phyloP scores from a whole-genome alignment of 2,329 filamentous ascomycete species.

The Coleophoma eucalyptorum region DNA sequence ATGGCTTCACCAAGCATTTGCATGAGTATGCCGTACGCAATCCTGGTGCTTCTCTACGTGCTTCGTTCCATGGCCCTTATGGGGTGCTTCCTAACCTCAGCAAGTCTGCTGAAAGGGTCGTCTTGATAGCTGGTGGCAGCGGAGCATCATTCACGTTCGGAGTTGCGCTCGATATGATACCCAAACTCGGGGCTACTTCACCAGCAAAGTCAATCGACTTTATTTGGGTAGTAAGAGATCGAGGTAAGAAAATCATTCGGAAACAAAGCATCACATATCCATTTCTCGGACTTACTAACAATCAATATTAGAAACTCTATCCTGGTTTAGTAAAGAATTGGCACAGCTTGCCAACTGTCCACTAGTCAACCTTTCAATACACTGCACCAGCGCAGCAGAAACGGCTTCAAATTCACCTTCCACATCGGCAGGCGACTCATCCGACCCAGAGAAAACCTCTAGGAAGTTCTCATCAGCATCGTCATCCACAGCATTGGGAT shows the following conservation, averaged over 20 bases:
- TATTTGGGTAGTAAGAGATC: conserved; percentile 41
- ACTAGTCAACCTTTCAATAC: conserved; percentile 20
- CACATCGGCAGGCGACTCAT: background rate
- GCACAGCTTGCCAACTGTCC: conserved; percentile 17
- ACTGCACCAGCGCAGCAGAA: conserved; percentile 10
- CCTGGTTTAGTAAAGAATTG: conserved; percentile 22
- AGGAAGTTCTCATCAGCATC: background rate
- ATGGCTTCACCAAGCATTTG: conserved; percentile 54
- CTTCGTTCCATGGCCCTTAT: conserved; percentile 54
- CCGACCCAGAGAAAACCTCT: background rate
- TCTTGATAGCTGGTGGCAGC: conserved; percentile 55
- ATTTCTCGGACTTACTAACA: conserved; percentile 3
- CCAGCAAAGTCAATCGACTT: conserved; percentile 36
- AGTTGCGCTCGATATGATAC: conserved; percentile 39
- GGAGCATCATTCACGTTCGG: conserved; percentile 55
- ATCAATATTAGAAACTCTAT: conserved; percentile 10
- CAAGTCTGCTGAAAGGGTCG: conserved; percentile 44
- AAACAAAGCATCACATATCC: background rate
- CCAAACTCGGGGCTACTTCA: conserved; percentile 31
- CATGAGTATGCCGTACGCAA: conserved; percentile 44
- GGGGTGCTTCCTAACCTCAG: conserved; percentile 47
- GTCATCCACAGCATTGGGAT: background rate
- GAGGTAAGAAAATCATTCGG: conserved; percentile 27
- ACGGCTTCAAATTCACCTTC: background rate
- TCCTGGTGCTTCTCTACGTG: conserved; percentile 42